Percentiles rank a stretch among this genome's conserved stretches.
These are phyloP conservation scores for Linnemannia exigua DNA, from an alignment of 192 early-diverging fungal species.

Conservation along the genomic window DNA sequence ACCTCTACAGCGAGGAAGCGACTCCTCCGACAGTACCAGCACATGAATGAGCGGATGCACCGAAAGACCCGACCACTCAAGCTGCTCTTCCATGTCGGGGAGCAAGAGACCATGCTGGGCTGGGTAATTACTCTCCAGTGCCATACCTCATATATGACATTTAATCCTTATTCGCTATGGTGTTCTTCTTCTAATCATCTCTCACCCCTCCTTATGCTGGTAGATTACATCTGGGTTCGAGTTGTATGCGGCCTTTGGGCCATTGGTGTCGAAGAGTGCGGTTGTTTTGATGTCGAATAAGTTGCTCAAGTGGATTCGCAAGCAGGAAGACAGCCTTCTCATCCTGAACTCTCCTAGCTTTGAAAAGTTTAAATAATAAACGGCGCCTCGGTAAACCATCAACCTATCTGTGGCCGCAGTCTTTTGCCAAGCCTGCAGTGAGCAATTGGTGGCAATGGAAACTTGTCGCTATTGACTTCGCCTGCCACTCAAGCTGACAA, in stretches of 20 bases:
- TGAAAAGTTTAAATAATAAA: slow-evolving; percentile 60
- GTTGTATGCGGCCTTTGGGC: slow-evolving; percentile 77
- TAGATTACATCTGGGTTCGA: slow-evolving; percentile 77
- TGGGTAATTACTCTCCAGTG: slow-evolving; percentile 62
- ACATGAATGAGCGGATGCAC: slow-evolving; percentile 70
- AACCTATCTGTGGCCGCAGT: not conserved
- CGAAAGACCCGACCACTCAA: slow-evolving; percentile 65
- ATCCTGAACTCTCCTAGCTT: slow-evolving; percentile 82
- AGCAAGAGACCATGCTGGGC: slow-evolving; percentile 70
- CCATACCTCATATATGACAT: not conserved
- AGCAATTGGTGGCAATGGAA: not conserved
- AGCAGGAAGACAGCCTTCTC: slow-evolving; percentile 81
- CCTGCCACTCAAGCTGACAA: not conserved
- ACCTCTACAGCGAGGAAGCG: slow-evolving; percentile 63
- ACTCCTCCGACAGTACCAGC: slow-evolving; percentile 51
- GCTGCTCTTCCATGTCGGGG: slow-evolving; percentile 64
- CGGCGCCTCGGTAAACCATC: not conserved
- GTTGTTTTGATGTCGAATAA: slow-evolving; percentile 76
- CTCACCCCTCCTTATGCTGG: not conserved
- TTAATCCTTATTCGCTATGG: not conserved
- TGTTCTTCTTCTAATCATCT: not conserved
- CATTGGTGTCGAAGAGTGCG: slow-evolving; percentile 70
- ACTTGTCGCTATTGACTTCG: not conserved
- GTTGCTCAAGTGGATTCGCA: slow-evolving; percentile 83
- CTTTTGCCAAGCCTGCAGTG: not conserved